These are phyloP conservation scores for Yarrowia deformans DNA, from an alignment of 805 yeast genomes.

Conservation along the genomic window DNA sequence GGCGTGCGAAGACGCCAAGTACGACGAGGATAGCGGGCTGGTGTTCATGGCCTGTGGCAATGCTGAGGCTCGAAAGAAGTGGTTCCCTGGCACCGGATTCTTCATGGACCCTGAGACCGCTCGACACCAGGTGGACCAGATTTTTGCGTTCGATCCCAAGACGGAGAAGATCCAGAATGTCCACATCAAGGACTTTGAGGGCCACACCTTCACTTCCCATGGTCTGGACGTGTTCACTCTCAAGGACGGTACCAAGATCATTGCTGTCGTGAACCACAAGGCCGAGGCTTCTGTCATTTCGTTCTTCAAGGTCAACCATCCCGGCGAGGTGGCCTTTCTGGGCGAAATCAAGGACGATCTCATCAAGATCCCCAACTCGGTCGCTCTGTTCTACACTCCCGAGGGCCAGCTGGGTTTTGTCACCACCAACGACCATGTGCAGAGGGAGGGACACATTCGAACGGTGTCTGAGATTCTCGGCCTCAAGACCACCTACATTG, in stretches of 20 bases:
- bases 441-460: background rate
- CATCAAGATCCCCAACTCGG: slow-evolving; percentile 17
- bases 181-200: slow-evolving; percentile 10
- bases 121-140: background rate
- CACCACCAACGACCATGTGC: slow-evolving; percentile 16
- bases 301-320: slow-evolving; percentile 14
- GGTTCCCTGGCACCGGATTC: slow-evolving; percentile 26
- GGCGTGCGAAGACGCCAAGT: slow-evolving; percentile 35
- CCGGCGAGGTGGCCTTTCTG: background rate
- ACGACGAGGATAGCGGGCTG: slow-evolving; percentile 24
- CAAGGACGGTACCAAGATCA: slow-evolving; percentile 16
- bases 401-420: slow-evolving; percentile 34
- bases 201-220: slow-evolving; percentile 19
- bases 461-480: slow-evolving; percentile 19
- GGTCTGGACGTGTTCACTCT: slow-evolving; percentile 33
- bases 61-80: slow-evolving; percentile 14
- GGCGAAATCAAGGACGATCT: slow-evolving; percentile 26
- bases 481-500: slow-evolving; percentile 21
- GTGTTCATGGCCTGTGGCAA: slow-evolving; percentile 24
- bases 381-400: slow-evolving; percentile 27
- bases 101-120: slow-evolving; percentile 26
- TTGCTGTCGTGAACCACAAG: slow-evolving; percentile 19
- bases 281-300: slow-evolving; percentile 3
- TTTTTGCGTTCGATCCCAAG: slow-evolving; percentile 12
- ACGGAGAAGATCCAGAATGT: slow-evolving; percentile 27